Evolutionary conservation across 352 stramenopile genomes (phyloP).

Genomic region (Phytophthora megakarya): DNA sequence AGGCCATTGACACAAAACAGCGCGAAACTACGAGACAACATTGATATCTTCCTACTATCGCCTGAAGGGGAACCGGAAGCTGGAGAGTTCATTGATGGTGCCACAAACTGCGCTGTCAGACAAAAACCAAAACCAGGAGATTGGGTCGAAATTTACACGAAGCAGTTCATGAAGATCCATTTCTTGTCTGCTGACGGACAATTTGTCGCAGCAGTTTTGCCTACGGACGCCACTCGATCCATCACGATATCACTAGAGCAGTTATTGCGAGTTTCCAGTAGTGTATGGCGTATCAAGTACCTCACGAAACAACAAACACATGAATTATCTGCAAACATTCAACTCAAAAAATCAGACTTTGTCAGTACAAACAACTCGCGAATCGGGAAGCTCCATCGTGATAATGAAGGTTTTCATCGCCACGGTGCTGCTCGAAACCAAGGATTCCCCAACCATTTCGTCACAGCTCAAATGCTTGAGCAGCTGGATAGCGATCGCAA

Average conservation of each 20-base stretch:
- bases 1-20: neutral
- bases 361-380: constrained; percentile 2
- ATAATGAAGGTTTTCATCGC: constrained; percentile 55
- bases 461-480: constrained; percentile 37
- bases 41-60: neutral
- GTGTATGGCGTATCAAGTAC: constrained; percentile 43
- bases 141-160: constrained; percentile 55
- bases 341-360: neutral
- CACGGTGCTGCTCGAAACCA: constrained; percentile 57
- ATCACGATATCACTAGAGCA: constrained; percentile 38
- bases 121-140: constrained; percentile 45
- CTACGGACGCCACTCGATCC: constrained; percentile 17
- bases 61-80: neutral
- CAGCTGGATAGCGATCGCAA: constrained; percentile 23
- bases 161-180: constrained; percentile 54
- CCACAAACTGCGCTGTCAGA: neutral
- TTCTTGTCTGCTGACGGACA: constrained; percentile 41
- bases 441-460: constrained; percentile 59
- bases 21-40: neutral
- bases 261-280: constrained; percentile 44
- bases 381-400: constrained; percentile 57
- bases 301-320: constrained; percentile 9
- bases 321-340: constrained; percentile 1
- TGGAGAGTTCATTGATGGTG: neutral
- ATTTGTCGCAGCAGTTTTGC: constrained; percentile 29